Evolutionary conservation across 1,284 basidiomycete species (phyloP), one percentile per base, ranked within the genome.

Genomic region (Hymenochaete sp.): DNA sequence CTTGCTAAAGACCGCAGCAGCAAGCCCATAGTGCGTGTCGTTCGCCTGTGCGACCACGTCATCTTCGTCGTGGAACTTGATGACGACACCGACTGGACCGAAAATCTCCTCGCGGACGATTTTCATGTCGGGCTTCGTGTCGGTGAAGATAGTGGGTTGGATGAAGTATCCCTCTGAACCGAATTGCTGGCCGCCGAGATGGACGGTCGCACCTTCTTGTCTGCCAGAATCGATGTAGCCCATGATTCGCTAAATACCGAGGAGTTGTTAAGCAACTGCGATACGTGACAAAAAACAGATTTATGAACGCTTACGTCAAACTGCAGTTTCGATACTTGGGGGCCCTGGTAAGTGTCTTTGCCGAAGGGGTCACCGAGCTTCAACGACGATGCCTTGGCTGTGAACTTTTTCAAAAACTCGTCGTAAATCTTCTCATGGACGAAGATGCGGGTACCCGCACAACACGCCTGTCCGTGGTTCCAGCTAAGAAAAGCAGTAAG

Each of bases 61-160:
- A 39, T 67, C 67, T 53, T 82, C 79, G 44, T 78, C 70, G 52
- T 75, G 67, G 62, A 88, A 88, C 62, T 82, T 82, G 64, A 82
- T 74, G 10, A 88, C 65, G 25, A 82, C 82, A 47, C 76, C 76
- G 40, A 89, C 83, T 36, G 91, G 91, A 4, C 89, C 91, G 58
- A 93, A 92, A 59, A 93, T 92, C 67, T 96, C 93, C 67, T 96
- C 93, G 57, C 75, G 66, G 50, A 88, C 82, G 59, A 97, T 95
- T 67, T 77, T 82, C 85, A 93, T 91, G 51, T 83, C 72, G 26
- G 79, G 72, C 40, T 70, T 75, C 31, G 78, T 77, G 59, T 92
- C 71, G 32, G 82, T 82, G 73, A 95, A 95, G 63, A 95, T 78
- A 27, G 91, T 95, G n/a, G 84, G 87, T 55, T 75, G 56, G 63